phyloP scores from a whole-genome alignment of 306 rosid species.

The Ormosia emarginata region DNA sequence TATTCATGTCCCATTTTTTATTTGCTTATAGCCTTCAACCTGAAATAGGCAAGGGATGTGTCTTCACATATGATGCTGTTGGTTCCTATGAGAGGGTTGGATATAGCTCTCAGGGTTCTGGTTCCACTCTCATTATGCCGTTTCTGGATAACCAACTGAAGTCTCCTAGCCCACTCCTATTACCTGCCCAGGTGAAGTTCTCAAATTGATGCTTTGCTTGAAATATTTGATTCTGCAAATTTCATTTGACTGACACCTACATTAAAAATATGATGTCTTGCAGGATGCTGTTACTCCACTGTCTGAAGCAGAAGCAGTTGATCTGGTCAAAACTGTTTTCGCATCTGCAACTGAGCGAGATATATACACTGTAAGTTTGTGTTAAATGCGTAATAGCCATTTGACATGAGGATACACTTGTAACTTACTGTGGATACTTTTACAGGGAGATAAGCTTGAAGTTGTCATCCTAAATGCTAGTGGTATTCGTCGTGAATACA shows the following conservation, averaged over 20 bases:
- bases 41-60: slow-evolving; percentile 89
- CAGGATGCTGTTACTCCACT: slow-evolving; percentile 96
- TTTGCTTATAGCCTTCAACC: slow-evolving; percentile 18
- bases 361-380: slow-evolving; percentile 79
- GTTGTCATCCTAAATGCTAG: slow-evolving; percentile 60
- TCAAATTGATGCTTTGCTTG: slow-evolving; percentile 9
- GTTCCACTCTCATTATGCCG: slow-evolving; percentile 90
- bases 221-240: slow-evolving; percentile 6
- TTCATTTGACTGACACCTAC: neutral
- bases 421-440: slow-evolving; percentile 16
- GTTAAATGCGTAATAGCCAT: neutral
- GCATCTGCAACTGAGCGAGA: slow-evolving; percentile 96
- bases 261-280: neutral
- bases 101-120: slow-evolving; percentile 94
- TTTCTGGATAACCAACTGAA: slow-evolving; percentile 86
- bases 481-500: slow-evolving; percentile 59
- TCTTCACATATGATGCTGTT: slow-evolving; percentile 98
- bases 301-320: slow-evolving; percentile 82
- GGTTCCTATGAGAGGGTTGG: slow-evolving; percentile 99
- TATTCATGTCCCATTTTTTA: slow-evolving; percentile 10
- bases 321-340: slow-evolving; percentile 84
- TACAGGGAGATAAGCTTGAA: slow-evolving; percentile 85
- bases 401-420: neutral
- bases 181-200: slow-evolving; percentile 67
- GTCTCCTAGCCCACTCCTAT: slow-evolving; percentile 89